Evolutionary conservation across 2,329 filamentous ascomycete species (phyloP).

Genomic region (Ilyonectria sp.): DNA sequence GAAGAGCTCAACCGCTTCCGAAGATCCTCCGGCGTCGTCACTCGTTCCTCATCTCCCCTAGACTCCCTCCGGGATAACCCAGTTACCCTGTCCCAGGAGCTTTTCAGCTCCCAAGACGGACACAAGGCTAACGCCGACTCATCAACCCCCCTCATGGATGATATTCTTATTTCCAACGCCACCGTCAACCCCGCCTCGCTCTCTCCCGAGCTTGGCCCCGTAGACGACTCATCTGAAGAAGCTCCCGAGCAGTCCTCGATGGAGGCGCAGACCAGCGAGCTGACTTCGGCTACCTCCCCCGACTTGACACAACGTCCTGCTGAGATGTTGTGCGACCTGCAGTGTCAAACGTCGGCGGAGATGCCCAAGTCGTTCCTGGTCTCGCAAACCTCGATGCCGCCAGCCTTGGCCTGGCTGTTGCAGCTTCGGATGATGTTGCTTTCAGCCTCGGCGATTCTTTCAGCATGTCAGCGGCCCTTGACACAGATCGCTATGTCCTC

Average conservation of each 20-base stretch:
- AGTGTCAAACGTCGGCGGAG: constrained; percentile 96
- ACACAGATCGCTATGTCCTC: constrained; percentile 82
- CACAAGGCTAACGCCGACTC: constrained; percentile 50
- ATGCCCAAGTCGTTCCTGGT: constrained; percentile 63
- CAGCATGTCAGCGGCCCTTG: constrained; percentile 77
- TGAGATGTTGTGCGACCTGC: constrained; percentile 99
- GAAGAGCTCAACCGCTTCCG: constrained; percentile 67
- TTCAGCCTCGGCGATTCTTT: constrained; percentile 80
- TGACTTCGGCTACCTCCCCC: constrained; percentile 68
- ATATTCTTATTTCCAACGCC: constrained; percentile 60
- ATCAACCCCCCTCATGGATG: constrained; percentile 57
- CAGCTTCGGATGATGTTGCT: constrained; percentile 74
- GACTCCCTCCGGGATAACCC: constrained; percentile 62
- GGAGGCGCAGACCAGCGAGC: constrained; percentile 45
- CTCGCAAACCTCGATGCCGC: constrained; percentile 58
- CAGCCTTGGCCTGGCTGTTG: constrained; percentile 62
- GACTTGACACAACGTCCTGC: constrained; percentile 99
- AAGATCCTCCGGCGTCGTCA: constrained; percentile 59
- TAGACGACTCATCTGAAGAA: constrained; percentile 60
- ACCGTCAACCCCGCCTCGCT: constrained; percentile 75
- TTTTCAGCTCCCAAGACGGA: constrained; percentile 67
- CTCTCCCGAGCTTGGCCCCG: constrained; percentile 69
- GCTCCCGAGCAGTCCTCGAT: constrained; percentile 47
- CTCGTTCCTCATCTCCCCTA: constrained; percentile 59
- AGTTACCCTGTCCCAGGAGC: constrained; percentile 71